Conservation (phyloP, 148 eudicot species). For the Persicaria maculosa region DNA sequence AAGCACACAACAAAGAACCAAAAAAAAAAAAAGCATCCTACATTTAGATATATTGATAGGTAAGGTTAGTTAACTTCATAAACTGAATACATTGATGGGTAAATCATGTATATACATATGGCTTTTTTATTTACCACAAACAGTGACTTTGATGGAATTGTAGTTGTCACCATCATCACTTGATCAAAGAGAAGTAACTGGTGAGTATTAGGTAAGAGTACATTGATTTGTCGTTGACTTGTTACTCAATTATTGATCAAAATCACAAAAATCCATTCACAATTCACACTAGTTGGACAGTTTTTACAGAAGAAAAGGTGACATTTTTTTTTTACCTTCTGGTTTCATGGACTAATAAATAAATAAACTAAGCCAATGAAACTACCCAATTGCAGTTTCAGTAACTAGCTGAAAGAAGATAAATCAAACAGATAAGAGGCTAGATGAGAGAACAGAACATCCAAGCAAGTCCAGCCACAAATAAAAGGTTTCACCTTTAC, state of each 20-base stretch:
- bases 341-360: neutral
- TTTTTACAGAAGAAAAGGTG: neutral
- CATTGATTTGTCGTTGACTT: constrained; percentile 35
- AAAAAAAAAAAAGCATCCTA: neutral
- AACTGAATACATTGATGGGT: neutral
- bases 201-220: constrained; percentile 17
- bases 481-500: constrained; percentile 23
- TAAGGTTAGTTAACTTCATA: neutral
- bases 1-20: neutral
- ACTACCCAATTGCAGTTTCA: neutral
- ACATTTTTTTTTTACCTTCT: neutral
- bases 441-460: constrained; percentile 10
- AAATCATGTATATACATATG: neutral
- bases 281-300: neutral
- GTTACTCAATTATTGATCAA: constrained; percentile 15
- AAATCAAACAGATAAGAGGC: neutral
- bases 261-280: neutral
- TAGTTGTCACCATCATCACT: constrained; percentile 12
- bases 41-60: neutral
- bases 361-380: neutral
- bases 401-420: neutral
- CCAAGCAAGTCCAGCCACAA: constrained; percentile 35
- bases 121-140: neutral
- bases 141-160: constrained; percentile 12
- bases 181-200: neutral